These are phyloP conservation scores for Sphaceloma murrayae DNA, from an alignment of 2,329 filamentous ascomycete genomes.

Conservation along the genomic window DNA sequence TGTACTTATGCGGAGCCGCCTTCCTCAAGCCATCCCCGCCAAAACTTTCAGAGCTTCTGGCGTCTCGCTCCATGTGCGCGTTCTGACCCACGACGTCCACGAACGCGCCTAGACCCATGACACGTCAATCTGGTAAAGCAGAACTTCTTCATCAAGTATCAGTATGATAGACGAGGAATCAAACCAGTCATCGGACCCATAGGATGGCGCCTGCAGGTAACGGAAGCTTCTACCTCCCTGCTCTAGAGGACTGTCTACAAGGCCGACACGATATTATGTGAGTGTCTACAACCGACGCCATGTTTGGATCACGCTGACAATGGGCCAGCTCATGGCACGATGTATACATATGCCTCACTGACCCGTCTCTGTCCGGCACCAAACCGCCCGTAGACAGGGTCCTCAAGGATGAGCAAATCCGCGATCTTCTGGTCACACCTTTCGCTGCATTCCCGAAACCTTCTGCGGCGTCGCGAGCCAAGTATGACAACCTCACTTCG, in stretches of 20 bases:
- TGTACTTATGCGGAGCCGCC: not conserved
- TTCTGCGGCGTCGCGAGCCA: slow-evolving; percentile 54
- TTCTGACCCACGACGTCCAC: too few relatives aligned
- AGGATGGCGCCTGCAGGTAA: slow-evolving; percentile 9
- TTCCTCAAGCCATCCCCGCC: not conserved
- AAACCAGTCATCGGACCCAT: slow-evolving; percentile 10
- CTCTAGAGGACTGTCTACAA: slow-evolving; percentile 74
- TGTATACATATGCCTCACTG: slow-evolving; percentile 45
- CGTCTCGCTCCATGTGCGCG: too few relatives aligned
- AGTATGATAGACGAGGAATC: slow-evolving; percentile 4
- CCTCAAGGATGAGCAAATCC: slow-evolving; percentile 10
- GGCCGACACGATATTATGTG: slow-evolving; percentile 76
- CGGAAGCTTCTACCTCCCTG: slow-evolving; percentile 56
- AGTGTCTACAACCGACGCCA: too few relatives aligned
- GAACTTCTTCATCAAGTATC: too few relatives aligned
- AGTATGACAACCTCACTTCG: slow-evolving; percentile 75
- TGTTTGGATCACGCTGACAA: slow-evolving; percentile 10
- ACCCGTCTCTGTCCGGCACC: slow-evolving; percentile 59
- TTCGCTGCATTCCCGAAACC: slow-evolving; percentile 57
- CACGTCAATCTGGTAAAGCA: too few relatives aligned
- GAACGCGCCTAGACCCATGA: too few relatives aligned
- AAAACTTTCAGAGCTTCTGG: not conserved
- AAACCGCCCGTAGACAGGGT: slow-evolving; percentile 42
- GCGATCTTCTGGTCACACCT: slow-evolving; percentile 54
- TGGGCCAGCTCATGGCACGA: slow-evolving; percentile 48